These are phyloP conservation scores for Raddia distichophylla DNA, from an alignment of 176 grass and related monocot species.

Conservation along the genomic window DNA sequence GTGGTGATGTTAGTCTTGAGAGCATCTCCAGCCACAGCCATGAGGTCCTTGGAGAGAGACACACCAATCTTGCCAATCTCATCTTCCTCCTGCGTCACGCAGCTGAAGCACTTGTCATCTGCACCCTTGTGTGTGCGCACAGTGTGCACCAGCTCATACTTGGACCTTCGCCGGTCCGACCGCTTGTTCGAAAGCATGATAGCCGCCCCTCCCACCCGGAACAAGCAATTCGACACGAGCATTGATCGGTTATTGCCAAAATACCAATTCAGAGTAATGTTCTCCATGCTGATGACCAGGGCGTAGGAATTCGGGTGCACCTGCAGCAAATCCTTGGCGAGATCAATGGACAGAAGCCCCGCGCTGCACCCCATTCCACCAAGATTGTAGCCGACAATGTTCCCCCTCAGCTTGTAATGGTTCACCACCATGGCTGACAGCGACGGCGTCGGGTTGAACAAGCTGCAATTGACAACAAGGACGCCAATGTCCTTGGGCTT, in stretches of 20 bases:
- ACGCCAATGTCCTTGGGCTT: slow-evolving; percentile 90
- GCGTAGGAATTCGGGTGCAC: slow-evolving; percentile 70
- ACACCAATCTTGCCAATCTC: slow-evolving; percentile 65
- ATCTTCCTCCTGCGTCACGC: slow-evolving; percentile 90
- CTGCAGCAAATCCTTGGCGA: slow-evolving; percentile 90
- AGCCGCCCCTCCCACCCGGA: slow-evolving; percentile 87
- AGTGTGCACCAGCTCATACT: slow-evolving; percentile 89
- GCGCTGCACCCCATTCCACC: slow-evolving; percentile 96
- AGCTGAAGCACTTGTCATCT: slow-evolving; percentile 80
- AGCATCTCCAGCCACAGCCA: slow-evolving; percentile 89
- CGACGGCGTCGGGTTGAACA: slow-evolving; percentile 95
- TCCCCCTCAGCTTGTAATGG: slow-evolving; percentile 92
- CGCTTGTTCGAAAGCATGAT: slow-evolving; percentile 80
- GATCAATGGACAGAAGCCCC: slow-evolving; percentile 79
- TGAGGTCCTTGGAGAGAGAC: slow-evolving; percentile 89
- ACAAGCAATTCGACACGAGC: slow-evolving; percentile 92
- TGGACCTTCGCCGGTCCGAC: slow-evolving; percentile 60
- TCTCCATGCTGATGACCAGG: slow-evolving; percentile 91
- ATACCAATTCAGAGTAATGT: slow-evolving; percentile 96
- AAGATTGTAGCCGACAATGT: slow-evolving; percentile 80
- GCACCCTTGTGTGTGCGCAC: slow-evolving; percentile 95
- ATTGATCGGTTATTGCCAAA: slow-evolving; percentile 86
- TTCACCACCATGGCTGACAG: slow-evolving; percentile 97
- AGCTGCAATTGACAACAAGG: slow-evolving; percentile 91
- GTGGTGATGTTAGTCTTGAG: slow-evolving; percentile 99